Conservation (phyloP, 1,284 basidiomycete species). For the Naganishia sp. region DNA sequence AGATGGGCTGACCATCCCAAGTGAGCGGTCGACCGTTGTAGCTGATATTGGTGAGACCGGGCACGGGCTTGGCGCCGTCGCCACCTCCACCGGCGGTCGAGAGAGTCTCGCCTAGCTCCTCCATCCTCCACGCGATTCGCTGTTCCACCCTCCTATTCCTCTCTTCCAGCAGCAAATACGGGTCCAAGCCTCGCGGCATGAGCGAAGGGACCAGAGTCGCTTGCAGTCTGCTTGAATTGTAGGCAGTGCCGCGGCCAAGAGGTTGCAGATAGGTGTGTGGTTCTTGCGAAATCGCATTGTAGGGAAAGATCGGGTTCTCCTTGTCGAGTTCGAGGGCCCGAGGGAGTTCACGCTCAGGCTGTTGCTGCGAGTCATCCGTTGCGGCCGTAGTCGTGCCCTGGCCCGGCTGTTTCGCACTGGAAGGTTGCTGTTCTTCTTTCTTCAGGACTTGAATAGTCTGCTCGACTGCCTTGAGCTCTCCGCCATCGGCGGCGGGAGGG, state of each 20-base stretch:
- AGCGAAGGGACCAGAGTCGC: constrained; percentile 81
- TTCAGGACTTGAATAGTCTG: constrained; percentile 72
- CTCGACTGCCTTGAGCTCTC: constrained; percentile 63
- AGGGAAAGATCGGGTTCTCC: constrained; percentile 83
- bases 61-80: constrained; percentile 60
- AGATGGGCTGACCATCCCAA: constrained; percentile 58
- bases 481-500: constrained; percentile 35
- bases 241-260: constrained; percentile 61
- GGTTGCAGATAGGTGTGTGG: constrained; percentile 69
- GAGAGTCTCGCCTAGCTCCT: constrained; percentile 81
- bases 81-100: constrained; percentile 72
- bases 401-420: constrained; percentile 34
- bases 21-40: constrained; percentile 46
- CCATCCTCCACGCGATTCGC: constrained; percentile 83
- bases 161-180: constrained; percentile 85
- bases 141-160: constrained; percentile 88
- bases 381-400: constrained; percentile 22
- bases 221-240: constrained; percentile 58
- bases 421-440: constrained; percentile 42
- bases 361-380: constrained; percentile 7
- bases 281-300: constrained; percentile 82
- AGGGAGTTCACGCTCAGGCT: constrained; percentile 43
- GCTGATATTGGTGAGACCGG: constrained; percentile 55
- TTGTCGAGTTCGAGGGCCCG: constrained; percentile 72
- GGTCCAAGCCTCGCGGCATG: constrained; percentile 91